Percentiles rank a stretch among this genome's conserved stretches.
phyloP scores from a whole-genome alignment of 768 basidiomycete genomes.

The Hericium rajendrae region DNA sequence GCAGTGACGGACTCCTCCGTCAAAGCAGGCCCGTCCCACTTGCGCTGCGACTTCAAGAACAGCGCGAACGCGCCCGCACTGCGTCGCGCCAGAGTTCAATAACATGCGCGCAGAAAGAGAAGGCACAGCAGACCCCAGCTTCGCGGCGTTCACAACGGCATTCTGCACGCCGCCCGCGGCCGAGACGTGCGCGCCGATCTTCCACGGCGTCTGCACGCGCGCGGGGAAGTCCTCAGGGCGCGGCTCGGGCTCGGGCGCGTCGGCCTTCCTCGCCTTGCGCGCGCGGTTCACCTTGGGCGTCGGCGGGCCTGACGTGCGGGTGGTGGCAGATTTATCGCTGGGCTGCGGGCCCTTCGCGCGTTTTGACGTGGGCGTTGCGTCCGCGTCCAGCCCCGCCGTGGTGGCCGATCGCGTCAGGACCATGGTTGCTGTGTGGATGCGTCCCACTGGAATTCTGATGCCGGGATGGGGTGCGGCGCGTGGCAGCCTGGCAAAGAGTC shows the following conservation, averaged over 20 bases:
- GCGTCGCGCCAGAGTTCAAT: neutral
- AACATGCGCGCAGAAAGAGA: neutral
- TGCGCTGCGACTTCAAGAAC: slow-evolving; percentile 77
- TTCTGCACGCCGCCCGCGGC: slow-evolving; percentile 75
- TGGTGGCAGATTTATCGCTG: no score
- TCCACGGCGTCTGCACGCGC: slow-evolving; percentile 31
- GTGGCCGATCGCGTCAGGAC: no score
- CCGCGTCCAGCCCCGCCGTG: no score
- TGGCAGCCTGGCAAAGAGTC: no score
- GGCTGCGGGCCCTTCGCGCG: no score
- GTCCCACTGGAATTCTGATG: no score
- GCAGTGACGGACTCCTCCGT: slow-evolving; percentile 37
- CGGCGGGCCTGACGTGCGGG: no score
- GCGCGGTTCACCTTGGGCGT: no score
- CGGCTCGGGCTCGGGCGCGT: neutral
- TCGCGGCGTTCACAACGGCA: slow-evolving; percentile 56
- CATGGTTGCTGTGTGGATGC: no score
- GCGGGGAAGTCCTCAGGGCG: slow-evolving; percentile 21
- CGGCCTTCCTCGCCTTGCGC: no score
- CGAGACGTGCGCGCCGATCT: slow-evolving; percentile 80
- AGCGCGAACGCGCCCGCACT: slow-evolving; percentile 80
- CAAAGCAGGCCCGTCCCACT: slow-evolving; percentile 64
- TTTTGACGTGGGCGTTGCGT: no score
- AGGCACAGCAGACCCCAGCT: slow-evolving; percentile 41
- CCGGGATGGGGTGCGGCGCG: no score